Evolutionary conservation across 208 protist genomes (phyloP).

Genomic region (Leishmania braziliensis): DNA sequence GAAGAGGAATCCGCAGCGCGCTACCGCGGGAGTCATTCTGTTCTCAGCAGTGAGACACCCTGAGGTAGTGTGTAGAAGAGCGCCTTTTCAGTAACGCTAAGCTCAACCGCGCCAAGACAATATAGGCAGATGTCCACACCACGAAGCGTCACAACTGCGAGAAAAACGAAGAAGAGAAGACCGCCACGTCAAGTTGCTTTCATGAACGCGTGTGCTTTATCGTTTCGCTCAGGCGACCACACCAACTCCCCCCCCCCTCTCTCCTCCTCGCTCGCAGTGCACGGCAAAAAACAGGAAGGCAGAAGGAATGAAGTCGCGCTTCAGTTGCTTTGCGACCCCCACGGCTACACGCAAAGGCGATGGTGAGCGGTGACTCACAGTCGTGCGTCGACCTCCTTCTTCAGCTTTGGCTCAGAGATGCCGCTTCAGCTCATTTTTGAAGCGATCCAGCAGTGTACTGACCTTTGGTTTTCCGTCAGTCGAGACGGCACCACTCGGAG

Average conservation of each 20-base stretch:
- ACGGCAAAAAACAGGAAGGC: neutral
- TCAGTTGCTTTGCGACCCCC: neutral
- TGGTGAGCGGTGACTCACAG: neutral
- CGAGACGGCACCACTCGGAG: slow-evolving; percentile 3
- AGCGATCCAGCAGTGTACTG: slow-evolving; percentile 46
- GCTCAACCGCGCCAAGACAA: neutral
- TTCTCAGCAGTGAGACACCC: neutral
- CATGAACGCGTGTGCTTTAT: neutral
- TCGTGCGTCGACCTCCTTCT: neutral
- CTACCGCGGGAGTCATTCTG: neutral
- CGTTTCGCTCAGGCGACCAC: neutral
- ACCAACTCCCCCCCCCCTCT: neutral
- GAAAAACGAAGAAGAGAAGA: neutral
- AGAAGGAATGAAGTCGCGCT: neutral
- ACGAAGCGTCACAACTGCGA: neutral
- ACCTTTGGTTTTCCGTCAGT: slow-evolving; percentile 18
- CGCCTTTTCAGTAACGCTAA: neutral
- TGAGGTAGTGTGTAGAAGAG: neutral
- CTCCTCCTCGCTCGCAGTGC: neutral
- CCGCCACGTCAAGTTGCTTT: neutral
- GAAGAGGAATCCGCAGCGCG: neutral
- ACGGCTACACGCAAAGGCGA: neutral
- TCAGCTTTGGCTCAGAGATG: slow-evolving; percentile 31
- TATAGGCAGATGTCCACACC: neutral
- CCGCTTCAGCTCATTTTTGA: slow-evolving; percentile 65